Base-by-base conservation (phyloP, 73 alveolate species). In the Paramecium primaurelia region DNA sequence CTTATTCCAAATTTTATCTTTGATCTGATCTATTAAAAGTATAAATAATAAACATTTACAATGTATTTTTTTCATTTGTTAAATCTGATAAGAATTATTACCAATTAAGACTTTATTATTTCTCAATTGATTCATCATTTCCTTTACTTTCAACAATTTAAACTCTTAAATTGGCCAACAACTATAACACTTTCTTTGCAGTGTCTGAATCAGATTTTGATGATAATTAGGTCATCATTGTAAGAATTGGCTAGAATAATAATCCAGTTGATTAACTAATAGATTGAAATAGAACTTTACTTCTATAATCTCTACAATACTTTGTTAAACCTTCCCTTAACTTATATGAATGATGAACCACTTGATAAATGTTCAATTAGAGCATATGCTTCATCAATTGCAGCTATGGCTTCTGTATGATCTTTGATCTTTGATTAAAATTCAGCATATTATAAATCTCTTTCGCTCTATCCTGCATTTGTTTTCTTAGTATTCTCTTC, bases 1-100 rank as follows among this genome's bases (percentile, higher is more conserved):
- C 91, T 80, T 80, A 80, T 80, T 80, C 91, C 45, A 80, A 47
- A 49, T 80, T 80, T 32, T 80, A 80, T 80, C 91, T 80, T 47
- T 80, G n/a, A 80, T 80, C 91, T 18, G 47, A 80, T 44, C 91
- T 64, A 64, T 25, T 28, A 28, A 45, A 0, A 8, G 25, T 14
- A 16, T 32, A 32, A 32, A 32, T 37, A 26, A 3, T 14, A 18
- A 16, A 20, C 14, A 44, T 12, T 22, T 80, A 80, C 75, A 80
- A 47, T 22, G 91, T 80, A 14, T 80, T 80, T 80, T 47, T 80
- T 22, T 80, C 91, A 47, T 80, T 80, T 12, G 73, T 47, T 20
- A 80, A 47, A 80, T 80, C 91, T 12, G 77, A 4, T 14, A 80
- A 47, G 77, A 80, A 80, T 80, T 80, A 20, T 36, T 80, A 42